These are phyloP conservation scores for Hansfordia pulvinata DNA, from an alignment of 2,329 filamentous ascomycete species.

Conservation along the genomic window DNA sequence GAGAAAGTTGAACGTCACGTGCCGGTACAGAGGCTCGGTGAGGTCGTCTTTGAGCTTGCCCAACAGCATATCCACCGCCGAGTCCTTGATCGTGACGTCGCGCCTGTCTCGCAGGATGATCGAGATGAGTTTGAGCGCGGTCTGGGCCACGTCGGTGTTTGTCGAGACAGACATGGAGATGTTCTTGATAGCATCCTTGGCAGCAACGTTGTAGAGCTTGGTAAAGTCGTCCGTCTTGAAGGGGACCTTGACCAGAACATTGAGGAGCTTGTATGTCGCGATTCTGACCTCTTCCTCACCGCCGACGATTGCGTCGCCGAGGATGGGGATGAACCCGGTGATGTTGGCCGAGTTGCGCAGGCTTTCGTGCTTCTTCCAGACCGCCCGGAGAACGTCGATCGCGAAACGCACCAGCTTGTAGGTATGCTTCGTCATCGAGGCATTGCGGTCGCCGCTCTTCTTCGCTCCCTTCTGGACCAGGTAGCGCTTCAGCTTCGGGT, in stretches of 20 bases:
- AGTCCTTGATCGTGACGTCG: constrained; percentile 64
- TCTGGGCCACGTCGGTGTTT: constrained; percentile 72
- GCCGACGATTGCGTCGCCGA: constrained; percentile 75
- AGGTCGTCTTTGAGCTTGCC: constrained; percentile 75
- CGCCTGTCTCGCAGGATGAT: constrained; percentile 72
- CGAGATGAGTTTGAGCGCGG: constrained; percentile 76
- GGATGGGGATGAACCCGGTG: constrained; percentile 71
- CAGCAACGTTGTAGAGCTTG: constrained; percentile 59
- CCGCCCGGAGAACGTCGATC: constrained; percentile 70
- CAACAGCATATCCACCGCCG: constrained; percentile 70
- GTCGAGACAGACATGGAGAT: constrained; percentile 68
- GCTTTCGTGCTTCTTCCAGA: constrained; percentile 75
- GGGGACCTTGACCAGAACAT: constrained; percentile 73
- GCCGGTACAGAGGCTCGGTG: constrained; percentile 83
- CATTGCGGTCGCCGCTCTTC: constrained; percentile 57
- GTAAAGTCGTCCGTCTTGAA: constrained; percentile 55
- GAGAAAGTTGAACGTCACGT: constrained; percentile 89
- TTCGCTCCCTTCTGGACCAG: constrained; percentile 69
- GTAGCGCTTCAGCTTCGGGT: constrained; percentile 56
- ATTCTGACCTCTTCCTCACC: constrained; percentile 89
- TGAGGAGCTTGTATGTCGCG: constrained; percentile 73
- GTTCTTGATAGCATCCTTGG: constrained; percentile 71
- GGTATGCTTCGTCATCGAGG: constrained; percentile 62
- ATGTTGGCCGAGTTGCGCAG: constrained; percentile 71
- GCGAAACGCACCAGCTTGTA: constrained; percentile 85